These are phyloP conservation scores for Leptodontidium sp. DNA, from an alignment of 2,329 filamentous ascomycete genomes.

Conservation along the genomic window DNA sequence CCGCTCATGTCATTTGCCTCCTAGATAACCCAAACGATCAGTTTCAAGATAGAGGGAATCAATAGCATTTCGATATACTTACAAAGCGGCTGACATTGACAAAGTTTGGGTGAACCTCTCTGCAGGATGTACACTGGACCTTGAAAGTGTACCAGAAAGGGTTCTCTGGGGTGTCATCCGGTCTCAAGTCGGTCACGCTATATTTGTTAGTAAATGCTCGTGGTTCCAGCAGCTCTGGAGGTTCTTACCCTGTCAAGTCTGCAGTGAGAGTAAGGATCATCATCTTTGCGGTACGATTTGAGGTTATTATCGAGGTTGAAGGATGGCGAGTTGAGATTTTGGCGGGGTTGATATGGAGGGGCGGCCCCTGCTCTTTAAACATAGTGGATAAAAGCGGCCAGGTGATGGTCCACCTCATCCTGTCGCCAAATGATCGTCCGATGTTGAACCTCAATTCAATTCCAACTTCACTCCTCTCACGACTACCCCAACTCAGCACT, in stretches of 20 bases:
- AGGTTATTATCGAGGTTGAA: conserved; percentile 16
- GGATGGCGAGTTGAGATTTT: conserved; percentile 1
- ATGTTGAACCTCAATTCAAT: conserved; percentile 8
- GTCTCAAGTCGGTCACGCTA: conserved; percentile 90
- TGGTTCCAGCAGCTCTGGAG: not conserved
- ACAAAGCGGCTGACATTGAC: conserved; percentile 91
- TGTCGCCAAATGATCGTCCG: conserved; percentile 21
- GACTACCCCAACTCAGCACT: conserved; percentile 19
- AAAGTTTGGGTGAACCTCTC: conserved; percentile 87
- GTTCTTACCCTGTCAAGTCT: conserved; percentile 71
- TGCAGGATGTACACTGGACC: conserved; percentile 97
- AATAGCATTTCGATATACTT: not conserved
- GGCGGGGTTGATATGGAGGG: conserved; percentile 28
- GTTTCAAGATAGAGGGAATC: not conserved
- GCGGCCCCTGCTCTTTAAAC: too few species aligned
- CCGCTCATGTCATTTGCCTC: conserved; percentile 91
- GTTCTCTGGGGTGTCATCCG: conserved; percentile 79
- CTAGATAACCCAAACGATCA: conserved; percentile 53
- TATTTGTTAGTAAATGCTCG: conserved; percentile 19
- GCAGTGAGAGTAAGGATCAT: conserved; percentile 72
- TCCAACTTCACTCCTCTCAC: not conserved
- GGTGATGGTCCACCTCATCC: not conserved
- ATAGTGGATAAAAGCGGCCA: conserved; percentile 19
- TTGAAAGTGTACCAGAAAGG: conserved; percentile 98
- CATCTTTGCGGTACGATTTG: conserved; percentile 52